phyloP scores from a whole-genome alignment of 2,329 filamentous ascomycete genomes.

The Didymosphaeria variabile region DNA sequence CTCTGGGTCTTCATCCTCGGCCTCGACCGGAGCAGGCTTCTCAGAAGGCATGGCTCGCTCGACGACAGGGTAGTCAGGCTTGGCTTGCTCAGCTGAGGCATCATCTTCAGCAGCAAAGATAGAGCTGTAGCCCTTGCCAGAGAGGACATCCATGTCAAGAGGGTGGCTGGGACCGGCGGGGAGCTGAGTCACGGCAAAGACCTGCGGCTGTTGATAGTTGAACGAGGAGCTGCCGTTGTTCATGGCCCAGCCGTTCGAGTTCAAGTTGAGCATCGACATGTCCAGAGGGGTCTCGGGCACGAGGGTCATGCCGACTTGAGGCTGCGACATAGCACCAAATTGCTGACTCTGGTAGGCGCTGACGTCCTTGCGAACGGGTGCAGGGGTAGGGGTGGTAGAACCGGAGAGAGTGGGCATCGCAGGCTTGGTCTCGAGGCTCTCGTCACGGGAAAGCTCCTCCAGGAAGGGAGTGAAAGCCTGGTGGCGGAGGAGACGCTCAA shows the following conservation, averaged over 20 bases:
- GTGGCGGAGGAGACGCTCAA: slow-evolving; percentile 72
- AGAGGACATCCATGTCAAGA: slow-evolving; percentile 69
- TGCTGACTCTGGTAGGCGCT: slow-evolving; percentile 66
- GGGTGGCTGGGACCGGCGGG: slow-evolving; percentile 70
- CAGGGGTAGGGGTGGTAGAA: slow-evolving; percentile 42
- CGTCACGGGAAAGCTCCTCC: slow-evolving; percentile 53
- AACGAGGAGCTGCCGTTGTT: slow-evolving; percentile 58
- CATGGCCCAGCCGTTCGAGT: slow-evolving; percentile 57
- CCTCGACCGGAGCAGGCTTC: slow-evolving; percentile 27
- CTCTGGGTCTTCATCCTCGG: slow-evolving; percentile 65
- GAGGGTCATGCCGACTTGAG: slow-evolving; percentile 78
- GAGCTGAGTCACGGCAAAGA: slow-evolving; percentile 77
- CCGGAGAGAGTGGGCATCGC: slow-evolving; percentile 39
- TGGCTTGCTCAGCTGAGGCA: slow-evolving; percentile 55
- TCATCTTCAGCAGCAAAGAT: slow-evolving; percentile 46
- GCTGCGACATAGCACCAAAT: slow-evolving; percentile 57
- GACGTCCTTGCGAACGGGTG: slow-evolving; percentile 68
- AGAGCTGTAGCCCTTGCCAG: slow-evolving; percentile 68
- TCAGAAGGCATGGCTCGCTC: slow-evolving; percentile 49
- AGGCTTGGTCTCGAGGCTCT: slow-evolving; percentile 44
- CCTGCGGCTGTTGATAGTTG: slow-evolving; percentile 67
- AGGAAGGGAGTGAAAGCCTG: slow-evolving; percentile 59
- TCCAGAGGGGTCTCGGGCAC: slow-evolving; percentile 82
- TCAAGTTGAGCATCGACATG: slow-evolving; percentile 74
- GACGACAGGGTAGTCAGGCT: slow-evolving; percentile 60